Evolutionary conservation across 257 asterid genomes (phyloP).

Genomic region (Pogostemon cablin): DNA sequence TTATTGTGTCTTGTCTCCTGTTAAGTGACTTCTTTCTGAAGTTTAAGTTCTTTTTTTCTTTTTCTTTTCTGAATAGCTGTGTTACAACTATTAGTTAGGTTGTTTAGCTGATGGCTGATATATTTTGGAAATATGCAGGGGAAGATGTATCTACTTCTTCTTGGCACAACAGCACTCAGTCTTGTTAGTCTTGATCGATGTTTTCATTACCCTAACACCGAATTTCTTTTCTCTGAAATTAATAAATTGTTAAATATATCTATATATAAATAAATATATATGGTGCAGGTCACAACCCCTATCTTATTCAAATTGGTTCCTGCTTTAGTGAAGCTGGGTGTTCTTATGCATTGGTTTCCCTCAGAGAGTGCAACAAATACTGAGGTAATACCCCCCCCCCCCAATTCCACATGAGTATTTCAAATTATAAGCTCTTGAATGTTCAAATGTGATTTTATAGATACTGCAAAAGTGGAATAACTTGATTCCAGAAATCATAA

Average conservation of each 20-base stretch:
- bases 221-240: background rate
- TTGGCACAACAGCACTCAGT: conserved; percentile 95
- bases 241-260: background rate
- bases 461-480: background rate
- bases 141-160: conserved; percentile 92
- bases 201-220: background rate
- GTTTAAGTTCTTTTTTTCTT: background rate
- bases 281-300: conserved; percentile 85
- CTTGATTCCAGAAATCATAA: background rate
- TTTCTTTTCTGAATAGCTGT: background rate
- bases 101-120: background rate
- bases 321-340: conserved; percentile 76
- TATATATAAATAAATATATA: conserved; percentile 1
- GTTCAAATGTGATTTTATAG: background rate
- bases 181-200: conserved; percentile 55
- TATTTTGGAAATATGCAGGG: conserved; percentile 53
- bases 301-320: conserved; percentile 85
- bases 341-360: conserved; percentile 89
- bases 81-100: background rate
- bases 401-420: conserved; percentile 1
- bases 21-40: background rate
- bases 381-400: conserved; percentile 51
- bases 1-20: background rate
- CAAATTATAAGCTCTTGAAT: background rate
- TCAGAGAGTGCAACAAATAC: conserved; percentile 51